Evolutionary conservation across 2,329 filamentous ascomycete species (phyloP).

Genomic region (Pseudogymnoascus sp.): DNA sequence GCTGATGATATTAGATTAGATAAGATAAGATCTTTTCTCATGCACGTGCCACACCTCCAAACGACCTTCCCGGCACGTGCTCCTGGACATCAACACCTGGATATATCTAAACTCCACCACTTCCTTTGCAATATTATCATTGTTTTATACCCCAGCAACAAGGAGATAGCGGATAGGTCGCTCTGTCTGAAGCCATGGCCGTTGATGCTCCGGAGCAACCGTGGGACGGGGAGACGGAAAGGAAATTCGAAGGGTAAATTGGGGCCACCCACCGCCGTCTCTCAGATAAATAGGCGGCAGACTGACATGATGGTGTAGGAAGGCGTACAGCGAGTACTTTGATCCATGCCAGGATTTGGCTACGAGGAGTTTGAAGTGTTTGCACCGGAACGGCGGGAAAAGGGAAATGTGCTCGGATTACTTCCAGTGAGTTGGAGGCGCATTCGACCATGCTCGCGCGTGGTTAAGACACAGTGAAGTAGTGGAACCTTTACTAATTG

Average conservation of each 20-base stretch:
- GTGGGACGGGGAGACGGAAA: constrained; percentile 52
- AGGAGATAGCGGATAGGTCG: not conserved
- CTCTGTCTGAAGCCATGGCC: not conserved
- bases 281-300: not conserved
- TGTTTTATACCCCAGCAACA: not conserved
- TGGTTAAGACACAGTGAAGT: constrained; percentile 13
- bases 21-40: constrained; percentile 1
- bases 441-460: constrained; percentile 9
- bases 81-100: not conserved
- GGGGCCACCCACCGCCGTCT: not conserved
- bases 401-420: constrained; percentile 87
- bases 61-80: not conserved
- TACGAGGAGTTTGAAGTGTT: constrained; percentile 72
- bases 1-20: not conserved
- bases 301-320: constrained; percentile 45
- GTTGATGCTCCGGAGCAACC: constrained; percentile 25
- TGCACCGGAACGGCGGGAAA: constrained; percentile 83
- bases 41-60: not conserved
- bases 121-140: not conserved
- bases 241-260: constrained; percentile 56
- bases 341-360: constrained; percentile 95
- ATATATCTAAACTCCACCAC: not conserved
- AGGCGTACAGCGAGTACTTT: constrained; percentile 80
- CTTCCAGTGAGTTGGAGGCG: constrained; percentile 67
- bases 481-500: constrained; percentile 9